phyloP scores from a whole-genome alignment of 2,329 filamentous ascomycete species.

The Calonectria hawksworthii region DNA sequence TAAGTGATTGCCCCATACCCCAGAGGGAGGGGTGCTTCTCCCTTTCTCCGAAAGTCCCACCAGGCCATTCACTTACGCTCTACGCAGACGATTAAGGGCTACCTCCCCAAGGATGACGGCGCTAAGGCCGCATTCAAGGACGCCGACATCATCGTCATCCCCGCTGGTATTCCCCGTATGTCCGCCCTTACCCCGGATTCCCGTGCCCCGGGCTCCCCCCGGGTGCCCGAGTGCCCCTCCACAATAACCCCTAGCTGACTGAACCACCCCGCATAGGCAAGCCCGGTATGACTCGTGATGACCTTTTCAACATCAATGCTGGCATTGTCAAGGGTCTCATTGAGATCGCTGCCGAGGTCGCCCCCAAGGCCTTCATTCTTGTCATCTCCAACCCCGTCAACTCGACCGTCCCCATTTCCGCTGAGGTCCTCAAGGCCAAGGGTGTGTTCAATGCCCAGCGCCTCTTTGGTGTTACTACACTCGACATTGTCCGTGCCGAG shows the following conservation, averaged over 20 bases:
- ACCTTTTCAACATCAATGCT: constrained; percentile 99
- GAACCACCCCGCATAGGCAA: constrained; percentile 75
- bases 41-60: constrained; percentile 39
- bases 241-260: constrained; percentile 34
- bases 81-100: constrained; percentile 84
- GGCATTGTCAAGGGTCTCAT: constrained; percentile 96
- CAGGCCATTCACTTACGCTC: constrained; percentile 47
- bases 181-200: constrained; percentile 42
- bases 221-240: constrained; percentile 36
- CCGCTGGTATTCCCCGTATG: constrained; percentile 96
- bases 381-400: constrained; percentile 99
- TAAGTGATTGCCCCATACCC: constrained; percentile 54
- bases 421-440: constrained; percentile 94
- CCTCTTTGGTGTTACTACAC: constrained; percentile 98
- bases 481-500: constrained; percentile 98
- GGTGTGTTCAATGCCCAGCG: constrained; percentile 95
- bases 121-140: constrained; percentile 91
- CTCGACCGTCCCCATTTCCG: constrained; percentile 97
- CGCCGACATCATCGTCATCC: constrained; percentile 96
- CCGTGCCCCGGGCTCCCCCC: constrained; percentile 36
- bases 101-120: constrained; percentile 87
- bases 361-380: constrained; percentile 93
- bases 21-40: constrained; percentile 31
- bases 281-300: constrained; percentile 99
- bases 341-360: constrained; percentile 87